These are phyloP conservation scores for Apiotrichum montevideense DNA, from an alignment of 1,284 basidiomycete species.

Conservation along the genomic window DNA sequence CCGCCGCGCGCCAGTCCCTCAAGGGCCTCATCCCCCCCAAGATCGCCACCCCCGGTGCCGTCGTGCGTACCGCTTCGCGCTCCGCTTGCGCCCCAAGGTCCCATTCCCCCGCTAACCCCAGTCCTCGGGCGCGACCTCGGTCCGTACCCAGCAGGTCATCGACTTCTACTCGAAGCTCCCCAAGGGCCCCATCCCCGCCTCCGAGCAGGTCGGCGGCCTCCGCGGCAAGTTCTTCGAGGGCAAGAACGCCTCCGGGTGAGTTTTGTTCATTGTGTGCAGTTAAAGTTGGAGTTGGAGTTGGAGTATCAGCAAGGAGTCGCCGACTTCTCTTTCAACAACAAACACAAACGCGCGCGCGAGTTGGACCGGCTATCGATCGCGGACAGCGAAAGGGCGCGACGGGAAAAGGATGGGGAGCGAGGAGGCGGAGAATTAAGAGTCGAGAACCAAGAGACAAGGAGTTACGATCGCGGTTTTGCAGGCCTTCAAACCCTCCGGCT, in stretches of 20 bases:
- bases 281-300: neutral
- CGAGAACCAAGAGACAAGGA: too few relatives aligned
- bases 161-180: slow-evolving; percentile 92
- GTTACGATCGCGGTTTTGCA: too few relatives aligned
- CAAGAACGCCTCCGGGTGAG: slow-evolving; percentile 68
- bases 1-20: slow-evolving; percentile 73
- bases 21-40: slow-evolving; percentile 84
- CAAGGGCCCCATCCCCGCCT: slow-evolving; percentile 57
- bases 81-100: too few relatives aligned
- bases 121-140: slow-evolving; percentile 68
- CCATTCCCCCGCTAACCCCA: slow-evolving; percentile 10
- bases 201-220: slow-evolving; percentile 59
- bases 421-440: too few relatives aligned
- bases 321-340: too few relatives aligned
- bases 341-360: too few relatives aligned
- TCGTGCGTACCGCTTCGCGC: slow-evolving; percentile 54
- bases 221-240: slow-evolving; percentile 76
- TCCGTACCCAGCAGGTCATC: slow-evolving; percentile 74
- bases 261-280: slow-evolving; percentile 5
- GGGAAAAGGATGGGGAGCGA: too few relatives aligned
- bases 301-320: neutral
- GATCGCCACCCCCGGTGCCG: slow-evolving; percentile 81
- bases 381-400: too few relatives aligned
- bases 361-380: too few relatives aligned
- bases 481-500: too few relatives aligned